phyloP scores from a whole-genome alignment of 1,284 basidiomycete species.

The Cutaneotrichosporon mucoides region DNA sequence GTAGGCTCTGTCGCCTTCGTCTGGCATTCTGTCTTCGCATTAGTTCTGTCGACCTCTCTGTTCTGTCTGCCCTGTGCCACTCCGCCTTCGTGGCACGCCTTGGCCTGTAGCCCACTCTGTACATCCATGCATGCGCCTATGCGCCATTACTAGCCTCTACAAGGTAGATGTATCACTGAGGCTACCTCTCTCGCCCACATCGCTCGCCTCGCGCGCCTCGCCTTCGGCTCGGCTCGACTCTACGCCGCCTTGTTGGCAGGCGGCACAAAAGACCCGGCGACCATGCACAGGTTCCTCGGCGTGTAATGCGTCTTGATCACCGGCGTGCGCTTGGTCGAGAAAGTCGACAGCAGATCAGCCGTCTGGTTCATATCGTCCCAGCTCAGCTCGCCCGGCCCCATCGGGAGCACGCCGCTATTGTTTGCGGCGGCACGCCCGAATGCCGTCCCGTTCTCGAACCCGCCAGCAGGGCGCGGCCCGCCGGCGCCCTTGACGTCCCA shows the following conservation, averaged over 20 bases:
- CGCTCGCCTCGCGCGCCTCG: neutral
- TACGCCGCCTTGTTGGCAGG: conserved; percentile 28
- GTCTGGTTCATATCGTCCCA: conserved; percentile 37
- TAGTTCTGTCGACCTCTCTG: neutral
- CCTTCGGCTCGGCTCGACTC: neutral
- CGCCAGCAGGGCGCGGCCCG: conserved; percentile 49
- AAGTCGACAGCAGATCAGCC: conserved; percentile 82
- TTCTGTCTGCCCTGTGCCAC: neutral
- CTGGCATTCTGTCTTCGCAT: no score
- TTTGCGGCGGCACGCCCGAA: conserved; percentile 1
- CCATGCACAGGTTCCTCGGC: conserved; percentile 85
- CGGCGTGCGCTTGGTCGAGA: conserved; percentile 92
- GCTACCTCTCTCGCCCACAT: neutral
- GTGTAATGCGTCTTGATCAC: conserved; percentile 91
- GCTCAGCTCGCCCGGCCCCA: conserved; percentile 30
- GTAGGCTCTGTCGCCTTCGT: neutral
- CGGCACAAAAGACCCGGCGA: conserved; percentile 60
- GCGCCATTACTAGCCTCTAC: neutral
- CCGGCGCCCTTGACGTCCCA: conserved; percentile 91
- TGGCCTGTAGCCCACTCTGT: conserved; percentile 4
- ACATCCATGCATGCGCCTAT: conserved; percentile 17
- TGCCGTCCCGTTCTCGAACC: neutral
- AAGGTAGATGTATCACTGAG: no score
- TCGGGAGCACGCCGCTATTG: conserved; percentile 31
- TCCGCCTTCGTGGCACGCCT: no score